A percentile compares a stretch with the other conserved stretches of the same genome.
These are phyloP conservation scores for Podila minutissima DNA, from an alignment of 192 early-diverging fungal species.

Conservation along the genomic window DNA sequence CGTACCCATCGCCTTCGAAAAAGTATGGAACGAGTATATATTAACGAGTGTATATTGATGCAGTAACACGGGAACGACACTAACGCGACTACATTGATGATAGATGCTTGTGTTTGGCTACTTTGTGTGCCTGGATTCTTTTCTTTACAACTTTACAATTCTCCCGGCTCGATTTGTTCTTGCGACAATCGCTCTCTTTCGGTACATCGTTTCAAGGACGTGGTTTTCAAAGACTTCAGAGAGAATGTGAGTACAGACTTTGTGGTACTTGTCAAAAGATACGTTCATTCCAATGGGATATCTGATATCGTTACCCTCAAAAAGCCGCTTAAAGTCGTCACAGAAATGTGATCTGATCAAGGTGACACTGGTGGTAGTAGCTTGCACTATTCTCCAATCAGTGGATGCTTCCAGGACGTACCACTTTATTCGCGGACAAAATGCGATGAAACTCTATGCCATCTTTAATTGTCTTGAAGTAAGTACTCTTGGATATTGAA, in stretches of 20 bases:
- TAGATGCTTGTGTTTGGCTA: slow-evolving; percentile 92
- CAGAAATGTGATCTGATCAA: slow-evolving; percentile 95
- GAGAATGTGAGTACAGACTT: slow-evolving; percentile 31
- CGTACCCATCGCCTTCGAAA: slow-evolving; percentile 91
- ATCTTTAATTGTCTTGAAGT: slow-evolving; percentile 97
- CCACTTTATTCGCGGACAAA: slow-evolving; percentile 95
- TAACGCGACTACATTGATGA: background rate
- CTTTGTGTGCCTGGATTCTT: slow-evolving; percentile 93
- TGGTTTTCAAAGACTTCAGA: slow-evolving; percentile 45
- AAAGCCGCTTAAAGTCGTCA: slow-evolving; percentile 71
- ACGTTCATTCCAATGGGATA: background rate
- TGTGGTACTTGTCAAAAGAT: too few relatives aligned
- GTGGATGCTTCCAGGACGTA: slow-evolving; percentile 93
- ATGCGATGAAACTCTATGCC: slow-evolving; percentile 96
- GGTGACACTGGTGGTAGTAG: slow-evolving; percentile 79
- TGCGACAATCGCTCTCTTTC: slow-evolving; percentile 62
- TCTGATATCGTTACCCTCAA: background rate
- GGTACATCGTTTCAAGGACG: slow-evolving; percentile 46
- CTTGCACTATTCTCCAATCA: slow-evolving; percentile 78
- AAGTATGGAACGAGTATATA: slow-evolving; percentile 53
- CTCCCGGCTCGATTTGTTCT: slow-evolving; percentile 87
- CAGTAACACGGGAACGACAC: background rate
- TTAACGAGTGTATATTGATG: background rate
- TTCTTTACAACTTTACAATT: slow-evolving; percentile 95
- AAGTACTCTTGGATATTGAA: too few relatives aligned